Percentiles rank a stretch among this genome's conserved stretches.
Conservation (phyloP, 805 yeast genomes). For the Yamadazyma tumulicola region DNA sequence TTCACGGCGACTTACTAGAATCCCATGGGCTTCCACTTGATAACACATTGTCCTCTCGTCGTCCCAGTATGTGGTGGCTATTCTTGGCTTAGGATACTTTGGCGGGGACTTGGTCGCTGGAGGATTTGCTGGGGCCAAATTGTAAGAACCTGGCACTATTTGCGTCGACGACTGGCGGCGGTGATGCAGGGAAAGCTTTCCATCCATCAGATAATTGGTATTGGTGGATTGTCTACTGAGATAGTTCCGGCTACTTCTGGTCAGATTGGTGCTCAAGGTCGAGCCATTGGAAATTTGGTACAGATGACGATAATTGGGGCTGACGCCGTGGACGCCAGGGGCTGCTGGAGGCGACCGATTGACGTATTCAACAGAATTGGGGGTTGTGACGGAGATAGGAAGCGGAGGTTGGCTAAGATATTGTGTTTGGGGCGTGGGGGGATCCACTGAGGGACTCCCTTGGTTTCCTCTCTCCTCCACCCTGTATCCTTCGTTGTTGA, state of each 20-base stretch:
- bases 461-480: too few relatives aligned
- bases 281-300: constrained; percentile 11
- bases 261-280: constrained; percentile 6
- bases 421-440: constrained; percentile 6
- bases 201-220: not conserved
- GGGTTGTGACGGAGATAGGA: not conserved
- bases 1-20: constrained; percentile 33
- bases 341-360: not conserved
- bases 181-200: constrained; percentile 1
- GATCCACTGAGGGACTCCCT: constrained; percentile 6
- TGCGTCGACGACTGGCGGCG: not conserved
- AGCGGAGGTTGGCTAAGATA: not conserved
- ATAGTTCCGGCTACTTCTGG: constrained; percentile 3
- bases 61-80: constrained; percentile 37
- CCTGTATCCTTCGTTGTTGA: too few relatives aligned
- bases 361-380: not conserved
- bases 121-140: not conserved
- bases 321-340: not conserved
- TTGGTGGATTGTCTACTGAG: not conserved
- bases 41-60: constrained; percentile 35
- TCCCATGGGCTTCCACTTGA: constrained; percentile 32
- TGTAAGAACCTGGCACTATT: not conserved
- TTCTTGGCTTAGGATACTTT: constrained; percentile 24
- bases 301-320: constrained; percentile 2
- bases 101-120: not conserved